Evolutionary conservation across 73 alveolate genomes (phyloP).

Genomic region (Paramecium octaurelia): DNA sequence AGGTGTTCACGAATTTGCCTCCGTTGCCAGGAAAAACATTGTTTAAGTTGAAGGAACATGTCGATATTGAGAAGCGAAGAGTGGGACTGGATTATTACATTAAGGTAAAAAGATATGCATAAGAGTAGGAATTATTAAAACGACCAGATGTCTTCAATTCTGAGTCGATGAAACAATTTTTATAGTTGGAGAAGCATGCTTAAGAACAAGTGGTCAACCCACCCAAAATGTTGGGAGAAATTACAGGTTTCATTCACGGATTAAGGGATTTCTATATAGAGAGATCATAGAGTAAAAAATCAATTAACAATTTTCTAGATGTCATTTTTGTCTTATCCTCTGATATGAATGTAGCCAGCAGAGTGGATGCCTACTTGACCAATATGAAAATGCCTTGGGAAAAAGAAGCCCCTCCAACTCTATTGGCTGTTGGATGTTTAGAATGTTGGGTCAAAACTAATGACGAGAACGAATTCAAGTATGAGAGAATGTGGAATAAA

Average conservation of each 20-base stretch:
- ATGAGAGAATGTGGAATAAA: slow-evolving; percentile 59
- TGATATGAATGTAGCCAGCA: slow-evolving; percentile 62
- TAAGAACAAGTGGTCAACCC: slow-evolving; percentile 62
- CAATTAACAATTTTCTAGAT: neutral
- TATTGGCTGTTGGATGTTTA: slow-evolving; percentile 57
- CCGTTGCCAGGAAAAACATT: slow-evolving; percentile 63
- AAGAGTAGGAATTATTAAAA: slow-evolving; percentile 10
- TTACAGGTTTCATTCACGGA: slow-evolving; percentile 60
- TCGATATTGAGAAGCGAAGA: slow-evolving; percentile 55
- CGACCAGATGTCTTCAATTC: slow-evolving; percentile 60
- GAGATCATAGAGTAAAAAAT: neutral
- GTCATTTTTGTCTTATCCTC: slow-evolving; percentile 44
- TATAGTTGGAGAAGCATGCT: slow-evolving; percentile 63
- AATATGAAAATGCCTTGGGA: slow-evolving; percentile 70
- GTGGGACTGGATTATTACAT: slow-evolving; percentile 54
- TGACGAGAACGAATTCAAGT: slow-evolving; percentile 54
- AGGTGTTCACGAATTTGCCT: slow-evolving; percentile 54
- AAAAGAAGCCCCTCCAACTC: slow-evolving; percentile 59
- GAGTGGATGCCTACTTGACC: slow-evolving; percentile 63
- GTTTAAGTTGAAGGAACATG: slow-evolving; percentile 56
- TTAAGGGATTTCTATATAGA: slow-evolving; percentile 60
- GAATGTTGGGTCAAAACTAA: slow-evolving; percentile 60
- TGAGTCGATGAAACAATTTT: slow-evolving; percentile 57
- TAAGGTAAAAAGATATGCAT: slow-evolving; percentile 11
- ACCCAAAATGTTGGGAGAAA: slow-evolving; percentile 56